phyloP scores from a whole-genome alignment of 169 alveolate genomes.

The Cyclospora cayetanensis region DNA sequence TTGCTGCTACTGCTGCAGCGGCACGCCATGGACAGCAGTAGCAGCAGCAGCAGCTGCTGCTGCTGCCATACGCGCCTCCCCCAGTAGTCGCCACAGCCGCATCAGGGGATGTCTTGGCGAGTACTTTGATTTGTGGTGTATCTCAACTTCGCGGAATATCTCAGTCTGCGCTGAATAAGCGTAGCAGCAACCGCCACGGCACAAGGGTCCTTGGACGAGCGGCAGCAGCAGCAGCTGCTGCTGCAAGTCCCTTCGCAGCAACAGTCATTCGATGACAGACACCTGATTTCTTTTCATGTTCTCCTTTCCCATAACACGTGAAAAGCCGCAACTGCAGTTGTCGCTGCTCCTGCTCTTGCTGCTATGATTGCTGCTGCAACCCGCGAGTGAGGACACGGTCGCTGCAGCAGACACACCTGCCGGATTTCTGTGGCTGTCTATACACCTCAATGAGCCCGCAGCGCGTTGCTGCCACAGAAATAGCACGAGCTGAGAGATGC shows the following conservation, averaged over 20 bases:
- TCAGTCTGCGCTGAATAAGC: neutral
- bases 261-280: neutral
- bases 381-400: neutral
- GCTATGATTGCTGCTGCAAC: conserved; percentile 1
- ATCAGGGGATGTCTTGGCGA: neutral
- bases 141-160: neutral
- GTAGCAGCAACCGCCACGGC: neutral
- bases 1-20: neutral
- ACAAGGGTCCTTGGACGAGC: too few species aligned
- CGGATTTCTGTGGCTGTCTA: neutral
- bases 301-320: neutral
- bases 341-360: neutral
- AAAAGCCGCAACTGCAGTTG: neutral
- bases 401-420: neutral
- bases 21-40: neutral
- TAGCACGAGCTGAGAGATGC: neutral
- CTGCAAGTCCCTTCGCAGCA: neutral
- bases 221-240: conserved; percentile 17
- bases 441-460: neutral
- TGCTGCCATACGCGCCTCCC: neutral
- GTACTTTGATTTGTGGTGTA: neutral
- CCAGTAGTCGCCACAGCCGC: neutral
- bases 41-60: conserved; percentile 21
- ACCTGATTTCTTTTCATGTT: neutral
- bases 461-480: neutral